Evolutionary conservation across 2,329 filamentous ascomycete species (phyloP).

Genomic region (Fusarium falciforme): DNA sequence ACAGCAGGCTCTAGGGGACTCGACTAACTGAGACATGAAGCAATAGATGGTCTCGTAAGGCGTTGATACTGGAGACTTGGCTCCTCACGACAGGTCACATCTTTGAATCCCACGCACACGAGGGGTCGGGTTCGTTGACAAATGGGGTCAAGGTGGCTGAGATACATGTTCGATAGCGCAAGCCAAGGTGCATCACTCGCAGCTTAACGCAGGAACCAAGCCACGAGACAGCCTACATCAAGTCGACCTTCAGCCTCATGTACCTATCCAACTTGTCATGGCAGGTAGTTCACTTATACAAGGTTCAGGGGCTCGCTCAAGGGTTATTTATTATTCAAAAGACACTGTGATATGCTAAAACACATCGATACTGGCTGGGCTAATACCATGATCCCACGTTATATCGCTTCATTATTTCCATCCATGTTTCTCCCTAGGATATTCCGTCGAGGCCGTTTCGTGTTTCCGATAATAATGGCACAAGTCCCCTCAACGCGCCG

Average conservation of each 20-base stretch:
- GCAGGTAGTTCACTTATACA: neutral
- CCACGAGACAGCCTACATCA: neutral
- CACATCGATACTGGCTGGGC: neutral
- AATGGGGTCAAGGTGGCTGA: neutral
- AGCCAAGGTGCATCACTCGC: neutral
- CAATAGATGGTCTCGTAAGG: neutral
- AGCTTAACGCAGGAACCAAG: neutral
- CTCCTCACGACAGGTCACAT: neutral
- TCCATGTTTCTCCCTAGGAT: neutral
- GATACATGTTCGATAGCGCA: neutral
- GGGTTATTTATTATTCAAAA: conserved; percentile 25
- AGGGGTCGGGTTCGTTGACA: neutral
- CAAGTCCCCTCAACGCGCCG: neutral
- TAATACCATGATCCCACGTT: neutral
- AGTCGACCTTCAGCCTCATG: neutral
- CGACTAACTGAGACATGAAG: neutral
- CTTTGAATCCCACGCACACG: neutral
- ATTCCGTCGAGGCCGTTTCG: neutral
- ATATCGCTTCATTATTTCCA: conserved; percentile 22
- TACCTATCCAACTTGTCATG: neutral
- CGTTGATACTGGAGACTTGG: neutral
- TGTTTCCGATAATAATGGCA: too few species aligned
- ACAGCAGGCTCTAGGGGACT: neutral
- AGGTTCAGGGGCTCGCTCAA: neutral
- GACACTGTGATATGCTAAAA: neutral